A percentile compares a stretch with the other conserved stretches of the same genome.
Conservation (phyloP, 768 basidiomycete genomes). For the Panaeolus papilionaceus region DNA sequence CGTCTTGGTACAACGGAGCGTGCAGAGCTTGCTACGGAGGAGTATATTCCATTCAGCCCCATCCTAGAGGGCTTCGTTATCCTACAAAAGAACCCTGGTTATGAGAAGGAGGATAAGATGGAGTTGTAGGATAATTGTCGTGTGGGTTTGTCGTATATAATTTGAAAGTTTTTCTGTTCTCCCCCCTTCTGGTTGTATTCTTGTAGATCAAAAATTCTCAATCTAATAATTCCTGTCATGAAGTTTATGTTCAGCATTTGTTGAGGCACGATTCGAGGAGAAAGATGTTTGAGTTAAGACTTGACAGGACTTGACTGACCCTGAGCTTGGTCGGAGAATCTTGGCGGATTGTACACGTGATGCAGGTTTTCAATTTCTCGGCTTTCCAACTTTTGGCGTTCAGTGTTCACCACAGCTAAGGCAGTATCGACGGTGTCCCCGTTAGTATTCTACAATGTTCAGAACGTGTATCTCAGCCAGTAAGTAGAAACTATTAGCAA, state of each 20-base stretch:
- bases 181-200: slow-evolving; percentile 6
- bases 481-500: slow-evolving; percentile 10
- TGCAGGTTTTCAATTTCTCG: slow-evolving; percentile 9
- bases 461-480: slow-evolving; percentile 26
- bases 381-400: slow-evolving; percentile 11
- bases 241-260: neutral
- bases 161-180: slow-evolving; percentile 13
- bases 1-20: slow-evolving; percentile 93
- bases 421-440: neutral
- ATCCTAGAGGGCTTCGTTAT: slow-evolving; percentile 95
- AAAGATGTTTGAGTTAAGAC: neutral
- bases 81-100: slow-evolving; percentile 90
- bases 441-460: slow-evolving; percentile 23
- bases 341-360: slow-evolving; percentile 7
- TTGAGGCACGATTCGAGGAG: neutral
- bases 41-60: slow-evolving; percentile 89
- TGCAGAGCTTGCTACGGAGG: slow-evolving; percentile 96
- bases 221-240: slow-evolving; percentile 5
- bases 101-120: slow-evolving; percentile 87
- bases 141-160: slow-evolving; percentile 12
- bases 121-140: slow-evolving; percentile 53
- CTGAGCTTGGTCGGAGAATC: neutral
- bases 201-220: slow-evolving; percentile 6
- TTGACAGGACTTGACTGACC: neutral
- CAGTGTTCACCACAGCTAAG: slow-evolving; percentile 5